Evolutionary conservation across 2,329 filamentous ascomycete species (phyloP).

Genomic region (Claviceps sp.): DNA sequence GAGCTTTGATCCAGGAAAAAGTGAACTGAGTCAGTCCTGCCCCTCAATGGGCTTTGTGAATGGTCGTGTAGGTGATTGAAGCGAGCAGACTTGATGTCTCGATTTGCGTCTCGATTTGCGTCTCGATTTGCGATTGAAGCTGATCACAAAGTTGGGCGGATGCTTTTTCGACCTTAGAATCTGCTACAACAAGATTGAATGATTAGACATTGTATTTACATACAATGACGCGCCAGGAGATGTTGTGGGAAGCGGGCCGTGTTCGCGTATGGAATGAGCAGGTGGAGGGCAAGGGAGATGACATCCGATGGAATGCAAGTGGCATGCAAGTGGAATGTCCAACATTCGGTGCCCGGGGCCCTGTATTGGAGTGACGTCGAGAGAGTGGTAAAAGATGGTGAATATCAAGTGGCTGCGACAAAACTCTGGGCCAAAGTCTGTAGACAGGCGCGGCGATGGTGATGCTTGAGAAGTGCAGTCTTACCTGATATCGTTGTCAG

Average conservation of each 20-base stretch:
- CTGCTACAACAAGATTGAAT: conserved; percentile 3
- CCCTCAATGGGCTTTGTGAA: neutral
- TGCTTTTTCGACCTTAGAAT: neutral
- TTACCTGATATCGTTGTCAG: conserved; percentile 1
- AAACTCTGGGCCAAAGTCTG: neutral
- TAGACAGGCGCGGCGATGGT: too few species aligned
- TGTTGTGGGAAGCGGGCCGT: conserved; percentile 10
- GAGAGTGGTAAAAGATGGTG: neutral
- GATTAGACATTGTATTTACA: conserved; percentile 5
- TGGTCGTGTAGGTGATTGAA: neutral
- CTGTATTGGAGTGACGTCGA: neutral
- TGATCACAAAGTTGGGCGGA: neutral
- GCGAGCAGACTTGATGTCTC: neutral
- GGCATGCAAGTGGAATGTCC: neutral
- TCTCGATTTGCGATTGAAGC: neutral
- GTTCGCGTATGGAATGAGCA: conserved; percentile 13
- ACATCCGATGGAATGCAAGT: conserved; percentile 7
- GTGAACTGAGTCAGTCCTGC: neutral
- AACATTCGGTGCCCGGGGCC: neutral
- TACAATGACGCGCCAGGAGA: conserved; percentile 3
- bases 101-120: neutral
- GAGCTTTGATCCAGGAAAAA: neutral
- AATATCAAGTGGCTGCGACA: neutral
- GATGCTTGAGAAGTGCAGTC: neutral
- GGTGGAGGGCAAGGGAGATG: conserved; percentile 4